Base-by-base conservation (phyloP, 2,329 filamentous ascomycete species). In the Pseudogymnoascus sp. region DNA sequence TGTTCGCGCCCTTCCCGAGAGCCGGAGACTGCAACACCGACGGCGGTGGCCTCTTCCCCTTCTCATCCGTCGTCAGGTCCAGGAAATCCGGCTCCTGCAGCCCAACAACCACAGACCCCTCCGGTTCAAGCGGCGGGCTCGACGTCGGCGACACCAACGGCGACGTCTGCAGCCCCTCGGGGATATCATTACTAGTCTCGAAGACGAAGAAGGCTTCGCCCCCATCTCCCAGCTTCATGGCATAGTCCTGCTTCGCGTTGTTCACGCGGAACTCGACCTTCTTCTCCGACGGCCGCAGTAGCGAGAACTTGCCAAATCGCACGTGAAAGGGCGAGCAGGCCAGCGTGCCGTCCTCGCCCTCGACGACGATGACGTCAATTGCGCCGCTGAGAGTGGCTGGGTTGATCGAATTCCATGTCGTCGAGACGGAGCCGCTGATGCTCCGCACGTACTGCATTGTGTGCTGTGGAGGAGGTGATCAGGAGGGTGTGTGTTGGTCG, bases 321-420 rank as follows among this genome's bases (percentile, higher is more conserved):
- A 99, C 95, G 76, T 99, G 95, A 77, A 99, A 99, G 60, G 95
- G 95, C 28, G 93, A 97, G 78, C 95, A 99, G 68, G 89, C 87
- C 64, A 97, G 83, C 42, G 80, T 82, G 79, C 91, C 95, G 82
- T 99, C 95, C 74, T 93, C 91, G 69, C 96, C 92, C 77, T 99
- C 92, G 64, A 99, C 92, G 63, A 99, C 93, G 69, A 99, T 96
- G 70, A 97, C 93, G 82, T 99, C 95, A 78, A 99, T 97, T 73
- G 95, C 95, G 73, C 95, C 95, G 78, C 91, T 96, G 63, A 99
- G 85, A 11, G 95, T 99, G 49, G 95, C 92, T 60, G 95, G 95
- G 77, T 99, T 99, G 82, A 99, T 96, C 25, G 93, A 97, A 78
- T 99, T 99, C 95, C 95, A 99, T 76, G 95, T 93, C 79, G 95